Evolutionary conservation across 257 asterid genomes (phyloP), one percentile per base, ranked within the genome.

Genomic region (Solanum rostratum): DNA sequence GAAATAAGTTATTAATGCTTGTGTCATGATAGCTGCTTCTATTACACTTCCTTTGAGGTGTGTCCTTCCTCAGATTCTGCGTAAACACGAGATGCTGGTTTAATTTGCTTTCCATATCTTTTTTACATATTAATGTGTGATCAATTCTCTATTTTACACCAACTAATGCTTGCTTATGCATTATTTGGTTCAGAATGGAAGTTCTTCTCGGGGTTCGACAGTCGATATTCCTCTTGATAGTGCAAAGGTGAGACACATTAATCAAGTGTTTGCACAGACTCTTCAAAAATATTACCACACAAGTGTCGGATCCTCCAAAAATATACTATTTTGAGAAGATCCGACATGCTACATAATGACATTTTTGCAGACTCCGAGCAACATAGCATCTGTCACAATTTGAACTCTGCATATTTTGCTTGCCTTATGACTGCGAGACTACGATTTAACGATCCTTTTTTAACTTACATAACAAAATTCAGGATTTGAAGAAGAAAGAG

Each of bases 161-260:
- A 43, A 30, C 29, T 16, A 27, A 62, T 83, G 43, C 27, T 88
- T 66, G 18, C 84, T 45, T 69, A 33, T 39, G 84, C 60, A 50
- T 85, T 85, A 71, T 54, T 79, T 52, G 80, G 74, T 81, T 86
- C 92, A 96, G 99, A 92, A 88, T 90, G 97, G 89, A 87, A 91
- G 85, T 74, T 91, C 90, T 24, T 87, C 97, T 60, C 93, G 93
- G 84, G 93, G 94, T 76, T 91, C 90, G 45, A 90, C 98, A 0
- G 92, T 92, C 83, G 95, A 96, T 87, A 93, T 96, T 89, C 93
- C 98, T 86, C 95, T 96, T 86, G 93, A 91, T 85, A 86, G 85
- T 89, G 80, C 90, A 83, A 89, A 69, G 92, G 99, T 93, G 90
- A 65, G 80, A 65, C 69, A 71, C 49, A 19, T 37, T 41, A 14